phyloP scores from a whole-genome alignment of 2,329 filamentous ascomycete genomes.

The Diplocarpon rosae region DNA sequence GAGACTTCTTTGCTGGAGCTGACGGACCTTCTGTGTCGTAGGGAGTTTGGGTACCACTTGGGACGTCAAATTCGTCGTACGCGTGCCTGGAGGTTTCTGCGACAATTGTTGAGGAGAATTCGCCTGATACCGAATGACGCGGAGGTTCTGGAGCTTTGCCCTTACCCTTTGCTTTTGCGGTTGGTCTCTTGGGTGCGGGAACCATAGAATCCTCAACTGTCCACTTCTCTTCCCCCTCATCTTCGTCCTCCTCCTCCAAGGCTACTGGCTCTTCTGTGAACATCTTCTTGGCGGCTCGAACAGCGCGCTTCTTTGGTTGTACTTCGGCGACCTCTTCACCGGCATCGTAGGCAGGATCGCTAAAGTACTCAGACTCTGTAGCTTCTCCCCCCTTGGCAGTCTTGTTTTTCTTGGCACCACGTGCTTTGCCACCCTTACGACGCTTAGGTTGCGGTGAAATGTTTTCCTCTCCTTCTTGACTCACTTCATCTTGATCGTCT shows the following conservation, averaged over 20 bases:
- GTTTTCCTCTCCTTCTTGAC: constrained; percentile 4
- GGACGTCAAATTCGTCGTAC: not conserved
- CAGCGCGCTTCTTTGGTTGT: constrained; percentile 5
- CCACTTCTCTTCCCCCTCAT: constrained; percentile 1
- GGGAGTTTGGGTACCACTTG: not conserved
- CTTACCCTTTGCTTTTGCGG: not conserved
- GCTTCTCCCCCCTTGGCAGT: constrained; percentile 4
- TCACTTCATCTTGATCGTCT: not conserved
- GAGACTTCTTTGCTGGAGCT: not conserved
- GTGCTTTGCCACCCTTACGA: constrained; percentile 3
- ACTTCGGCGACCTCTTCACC: not conserved
- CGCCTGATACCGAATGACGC: not conserved
- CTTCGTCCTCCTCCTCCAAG: too few relatives aligned
- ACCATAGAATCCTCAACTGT: too few relatives aligned
- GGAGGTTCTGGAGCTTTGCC: not conserved
- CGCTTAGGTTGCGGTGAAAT: constrained; percentile 3
- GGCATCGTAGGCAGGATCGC: constrained; percentile 14
- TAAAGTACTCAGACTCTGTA: constrained; percentile 8
- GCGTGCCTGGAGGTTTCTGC: not conserved
- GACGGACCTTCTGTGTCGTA: not conserved
- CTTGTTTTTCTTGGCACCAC: constrained; percentile 4
- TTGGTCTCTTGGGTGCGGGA: too few relatives aligned
- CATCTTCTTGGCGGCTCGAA: not conserved
- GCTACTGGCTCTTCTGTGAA: not conserved
- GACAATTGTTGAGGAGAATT: not conserved